Base-by-base conservation (phyloP, 768 basidiomycete genomes). In the Leccinum arenicola region DNA sequence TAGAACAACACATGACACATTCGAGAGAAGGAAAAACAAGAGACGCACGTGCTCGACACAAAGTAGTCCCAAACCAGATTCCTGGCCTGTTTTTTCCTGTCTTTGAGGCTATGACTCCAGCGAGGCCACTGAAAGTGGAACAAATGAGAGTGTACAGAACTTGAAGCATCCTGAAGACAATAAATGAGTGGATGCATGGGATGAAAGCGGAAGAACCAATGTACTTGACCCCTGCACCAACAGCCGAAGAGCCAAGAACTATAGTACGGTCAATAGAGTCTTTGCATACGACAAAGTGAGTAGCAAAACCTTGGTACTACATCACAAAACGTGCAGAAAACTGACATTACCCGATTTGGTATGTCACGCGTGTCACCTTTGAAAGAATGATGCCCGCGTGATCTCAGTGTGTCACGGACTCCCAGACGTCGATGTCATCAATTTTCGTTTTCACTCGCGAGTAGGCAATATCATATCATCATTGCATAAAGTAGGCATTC, bases 181-280 rank as follows among this genome's bases (percentile, higher is more conserved):
- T 3, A 0, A 2, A 15, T 67, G 6, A 63, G 61, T 6, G 21
- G 14, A 17, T 6, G 40, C 40, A n/a, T 2, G 10, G 23, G 25
- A 19, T n/a, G 1, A 8, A 4, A 31, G 45, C 2, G 12, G 8
- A 52, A 15, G 31, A 15, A n/a, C 78, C 85, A 88, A 89, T 66
- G 70, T 64, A 85, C 87, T 81, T 76, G 19, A 91, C 80, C 54
- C 87, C 88, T 48, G 88, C 82, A 53, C 74, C 80, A 0, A 87
- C 89, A 6, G 89, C 88, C n/a, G 87, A 87, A 1, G 87, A 78
- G 1, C 91, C 89, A 15, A 91, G 79, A 6, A 86, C 82, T 70
- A 3, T 3, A 43, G 0, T 15, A 19, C 14, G 1, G 31, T 61
- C 48, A 58, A 38, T 50, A 45, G 6, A 8, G 3, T 7, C 8